Conservation (phyloP, 106 monocot species). For the Allium cepa region DNA sequence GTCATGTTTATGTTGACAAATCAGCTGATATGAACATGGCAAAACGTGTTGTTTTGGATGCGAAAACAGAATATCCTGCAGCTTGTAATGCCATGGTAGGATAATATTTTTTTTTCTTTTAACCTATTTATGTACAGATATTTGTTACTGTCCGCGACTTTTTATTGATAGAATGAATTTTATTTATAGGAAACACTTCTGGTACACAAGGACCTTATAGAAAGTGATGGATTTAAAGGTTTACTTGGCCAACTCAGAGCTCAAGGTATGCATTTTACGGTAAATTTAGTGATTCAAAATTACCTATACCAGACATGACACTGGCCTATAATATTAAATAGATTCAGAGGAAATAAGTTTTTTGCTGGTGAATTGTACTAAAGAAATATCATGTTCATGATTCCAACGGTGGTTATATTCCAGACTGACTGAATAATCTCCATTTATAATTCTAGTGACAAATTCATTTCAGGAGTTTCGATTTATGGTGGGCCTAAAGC, state of each 20-base stretch:
- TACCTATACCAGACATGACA: too few relatives aligned
- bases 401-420: too few relatives aligned
- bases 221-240: conserved; percentile 36
- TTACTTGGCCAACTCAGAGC: conserved; percentile 42
- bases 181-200: conserved; percentile 73
- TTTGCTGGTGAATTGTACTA: too few relatives aligned
- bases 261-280: conserved; percentile 38
- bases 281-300: too few relatives aligned
- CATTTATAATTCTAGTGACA: too few relatives aligned
- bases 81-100: conserved; percentile 98
- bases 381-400: too few relatives aligned
- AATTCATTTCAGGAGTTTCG: conserved; percentile 34
- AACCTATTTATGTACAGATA: not conserved
- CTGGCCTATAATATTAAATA: too few relatives aligned
- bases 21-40: conserved; percentile 83
- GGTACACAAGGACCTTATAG: conserved; percentile 60
- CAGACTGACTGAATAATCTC: too few relatives aligned
- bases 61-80: conserved; percentile 97
- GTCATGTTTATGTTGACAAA: conserved; percentile 95
- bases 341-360: too few relatives aligned
- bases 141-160: not conserved
- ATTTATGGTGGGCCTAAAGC: conserved; percentile 80
- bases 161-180: not conserved
- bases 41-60: conserved; percentile 74
- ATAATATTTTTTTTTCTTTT: not conserved